Percentiles rank a stretch among this genome's conserved stretches.
These are phyloP conservation scores for Solanum piurae DNA, from an alignment of 257 asterid genomes.

Conservation along the genomic window DNA sequence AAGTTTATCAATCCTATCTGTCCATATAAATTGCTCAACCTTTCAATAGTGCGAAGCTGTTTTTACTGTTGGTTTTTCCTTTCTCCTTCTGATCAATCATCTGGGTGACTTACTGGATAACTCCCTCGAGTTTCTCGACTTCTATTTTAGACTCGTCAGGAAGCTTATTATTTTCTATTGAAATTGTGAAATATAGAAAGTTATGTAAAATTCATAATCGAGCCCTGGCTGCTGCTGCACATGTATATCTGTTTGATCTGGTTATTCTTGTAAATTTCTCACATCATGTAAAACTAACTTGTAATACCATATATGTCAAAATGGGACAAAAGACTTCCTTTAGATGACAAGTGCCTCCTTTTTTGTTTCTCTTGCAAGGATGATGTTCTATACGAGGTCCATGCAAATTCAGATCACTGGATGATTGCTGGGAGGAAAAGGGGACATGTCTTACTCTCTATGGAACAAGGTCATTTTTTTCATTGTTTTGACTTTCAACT, in stretches of 20 bases:
- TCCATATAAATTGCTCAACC: background rate
- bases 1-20: background rate
- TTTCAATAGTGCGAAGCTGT: background rate
- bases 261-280: background rate
- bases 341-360: background rate
- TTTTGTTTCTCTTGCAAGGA: conserved; percentile 25
- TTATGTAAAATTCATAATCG: background rate
- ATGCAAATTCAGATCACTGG: conserved; percentile 80
- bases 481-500: background rate
- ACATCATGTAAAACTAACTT: background rate
- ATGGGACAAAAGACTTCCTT: background rate
- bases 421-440: conserved; percentile 97
- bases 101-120: background rate
- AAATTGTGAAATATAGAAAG: background rate
- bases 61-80: background rate
- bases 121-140: background rate
- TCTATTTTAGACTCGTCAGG: background rate
- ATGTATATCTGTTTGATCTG: background rate
- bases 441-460: conserved; percentile 66
- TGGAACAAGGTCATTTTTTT: conserved; percentile 43
- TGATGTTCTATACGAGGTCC: conserved; percentile 80
- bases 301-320: background rate
- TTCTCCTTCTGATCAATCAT: background rate
- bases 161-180: background rate
- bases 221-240: background rate